Evolutionary conservation across 768 basidiomycete genomes (phyloP).

Genomic region (Lactarius hengduanensis): DNA sequence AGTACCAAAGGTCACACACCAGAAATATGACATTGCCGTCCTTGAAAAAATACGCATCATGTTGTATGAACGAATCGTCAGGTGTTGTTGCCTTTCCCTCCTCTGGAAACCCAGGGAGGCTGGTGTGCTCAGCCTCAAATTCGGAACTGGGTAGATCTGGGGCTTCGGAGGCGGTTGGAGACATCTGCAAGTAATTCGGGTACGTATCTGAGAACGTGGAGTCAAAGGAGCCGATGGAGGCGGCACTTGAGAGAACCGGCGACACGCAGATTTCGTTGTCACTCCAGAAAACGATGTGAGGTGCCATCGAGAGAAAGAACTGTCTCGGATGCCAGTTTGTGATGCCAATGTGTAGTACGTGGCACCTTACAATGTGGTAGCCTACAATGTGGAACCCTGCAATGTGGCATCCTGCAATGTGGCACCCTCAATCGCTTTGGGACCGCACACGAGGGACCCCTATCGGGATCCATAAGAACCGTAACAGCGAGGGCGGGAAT

Average conservation of each 20-base stretch:
- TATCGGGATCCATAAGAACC: no score
- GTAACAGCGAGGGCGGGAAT: no score
- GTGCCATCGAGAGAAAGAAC: no score
- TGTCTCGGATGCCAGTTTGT: no score
- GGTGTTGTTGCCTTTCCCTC: not conserved
- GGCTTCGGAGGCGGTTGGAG: not conserved
- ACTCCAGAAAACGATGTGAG: no score
- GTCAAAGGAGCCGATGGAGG: conserved; percentile 16
- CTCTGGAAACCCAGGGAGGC: not conserved
- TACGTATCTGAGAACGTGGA: conserved; percentile 3
- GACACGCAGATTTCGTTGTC: not conserved
- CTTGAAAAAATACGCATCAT: conserved; percentile 21
- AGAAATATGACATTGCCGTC: conserved; percentile 26
- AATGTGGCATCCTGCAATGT: no score
- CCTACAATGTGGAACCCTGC: no score
- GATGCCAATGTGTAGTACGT: no score
- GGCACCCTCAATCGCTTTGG: no score
- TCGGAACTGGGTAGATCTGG: not conserved
- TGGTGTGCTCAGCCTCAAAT: not conserved
- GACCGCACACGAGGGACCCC: no score
- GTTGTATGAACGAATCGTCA: conserved; percentile 9
- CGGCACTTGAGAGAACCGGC: not conserved
- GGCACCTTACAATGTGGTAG: no score
- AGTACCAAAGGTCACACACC: not conserved
- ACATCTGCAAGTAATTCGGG: not conserved